These are phyloP conservation scores for Paramecium sexaurelia DNA, from an alignment of 73 alveolate genomes.

Conservation along the genomic window DNA sequence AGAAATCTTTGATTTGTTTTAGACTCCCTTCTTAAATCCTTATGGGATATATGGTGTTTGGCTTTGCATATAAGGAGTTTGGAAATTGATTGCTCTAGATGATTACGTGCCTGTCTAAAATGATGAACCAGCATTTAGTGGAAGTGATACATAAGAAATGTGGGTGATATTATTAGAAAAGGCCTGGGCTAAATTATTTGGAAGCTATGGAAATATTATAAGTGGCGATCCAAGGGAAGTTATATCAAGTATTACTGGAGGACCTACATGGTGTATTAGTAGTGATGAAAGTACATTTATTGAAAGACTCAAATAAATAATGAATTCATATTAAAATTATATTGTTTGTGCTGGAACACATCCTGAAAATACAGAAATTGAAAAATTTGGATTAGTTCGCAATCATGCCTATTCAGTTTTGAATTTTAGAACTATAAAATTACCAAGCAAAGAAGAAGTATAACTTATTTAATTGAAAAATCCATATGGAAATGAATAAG, in stretches of 20 bases:
- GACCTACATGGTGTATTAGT: conserved; percentile 81
- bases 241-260: conserved; percentile 91
- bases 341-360: conserved; percentile 82
- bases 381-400: conserved; percentile 79
- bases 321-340: conserved; percentile 76
- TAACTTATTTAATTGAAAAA: conserved; percentile 88
- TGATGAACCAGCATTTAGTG: conserved; percentile 81
- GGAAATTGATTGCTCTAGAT: conserved; percentile 85
- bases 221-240: conserved; percentile 89
- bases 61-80: conserved; percentile 83
- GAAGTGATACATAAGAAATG: conserved; percentile 85
- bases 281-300: conserved; percentile 78
- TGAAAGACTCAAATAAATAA: conserved; percentile 64
- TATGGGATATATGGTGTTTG: conserved; percentile 90
- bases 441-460: conserved; percentile 67
- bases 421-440: conserved; percentile 4
- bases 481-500: conserved; percentile 88
- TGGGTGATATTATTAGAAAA: conserved; percentile 98
- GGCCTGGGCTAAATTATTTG: conserved; percentile 98
- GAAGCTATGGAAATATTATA: conserved; percentile 87
- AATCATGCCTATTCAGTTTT: conserved; percentile 94
- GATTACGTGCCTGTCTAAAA: conserved; percentile 90
- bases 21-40: conserved; percentile 75
- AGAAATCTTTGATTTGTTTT: conserved; percentile 52
- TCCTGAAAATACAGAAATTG: conserved; percentile 57